A percentile compares a stretch with the other conserved stretches of the same genome.
phyloP scores from a whole-genome alignment of 139 green algal genomes.

The Ettlia oleoabundans region DNA sequence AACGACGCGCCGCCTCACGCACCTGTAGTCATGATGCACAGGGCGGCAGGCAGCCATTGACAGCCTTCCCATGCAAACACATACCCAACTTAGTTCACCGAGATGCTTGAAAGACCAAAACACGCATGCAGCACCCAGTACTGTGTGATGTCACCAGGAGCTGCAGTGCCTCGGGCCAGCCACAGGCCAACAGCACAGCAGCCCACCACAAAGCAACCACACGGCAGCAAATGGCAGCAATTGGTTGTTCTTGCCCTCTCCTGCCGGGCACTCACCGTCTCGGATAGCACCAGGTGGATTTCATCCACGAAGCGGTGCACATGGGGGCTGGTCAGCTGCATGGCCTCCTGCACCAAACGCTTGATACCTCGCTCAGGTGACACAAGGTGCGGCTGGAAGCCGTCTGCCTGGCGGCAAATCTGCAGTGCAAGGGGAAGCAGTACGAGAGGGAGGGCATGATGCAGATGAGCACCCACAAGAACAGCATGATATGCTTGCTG shows the following conservation, averaged over 20 bases:
- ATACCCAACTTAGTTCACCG: too few relatives aligned
- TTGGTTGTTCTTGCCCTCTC: background rate
- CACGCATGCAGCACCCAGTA: too few relatives aligned
- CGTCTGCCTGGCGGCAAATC: slow-evolving; percentile 82
- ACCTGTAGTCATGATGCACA: background rate
- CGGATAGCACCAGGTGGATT: slow-evolving; percentile 53
- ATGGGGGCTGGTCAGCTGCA: slow-evolving; percentile 61
- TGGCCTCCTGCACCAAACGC: slow-evolving; percentile 73
- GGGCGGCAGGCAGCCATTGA: background rate
- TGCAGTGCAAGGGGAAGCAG: slow-evolving; percentile 37
- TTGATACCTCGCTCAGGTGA: slow-evolving; percentile 86
- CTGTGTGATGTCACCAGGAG: too few relatives aligned
- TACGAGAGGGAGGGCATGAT: background rate
- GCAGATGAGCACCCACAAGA: background rate
- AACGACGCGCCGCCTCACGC: slow-evolving; percentile 31
- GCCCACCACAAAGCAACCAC: too few relatives aligned
- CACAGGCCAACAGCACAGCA: too few relatives aligned
- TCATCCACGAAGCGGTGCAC: slow-evolving; percentile 72
- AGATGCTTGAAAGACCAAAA: too few relatives aligned
- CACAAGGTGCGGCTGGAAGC: slow-evolving; percentile 88
- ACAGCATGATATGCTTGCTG: too few relatives aligned
- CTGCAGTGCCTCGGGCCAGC: too few relatives aligned
- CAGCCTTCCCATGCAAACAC: too few relatives aligned
- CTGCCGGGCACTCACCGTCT: slow-evolving; percentile 35
- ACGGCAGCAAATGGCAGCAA: background rate